Evolutionary conservation across 73 alveolate genomes (phyloP).

Genomic region (Paramecium sonneborni): DNA sequence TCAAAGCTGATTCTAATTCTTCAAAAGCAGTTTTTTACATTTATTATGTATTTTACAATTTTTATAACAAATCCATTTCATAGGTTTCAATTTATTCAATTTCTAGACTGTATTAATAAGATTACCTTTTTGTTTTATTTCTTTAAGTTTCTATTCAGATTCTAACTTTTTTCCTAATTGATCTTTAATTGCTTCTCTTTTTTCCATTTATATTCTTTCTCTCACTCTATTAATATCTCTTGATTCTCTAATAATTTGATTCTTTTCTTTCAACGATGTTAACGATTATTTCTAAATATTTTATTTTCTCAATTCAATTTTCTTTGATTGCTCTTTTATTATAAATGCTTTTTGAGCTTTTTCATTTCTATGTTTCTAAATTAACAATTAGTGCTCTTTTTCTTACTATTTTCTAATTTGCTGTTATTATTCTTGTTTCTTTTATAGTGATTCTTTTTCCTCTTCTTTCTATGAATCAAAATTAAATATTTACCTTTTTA

Average conservation of each 20-base stretch:
- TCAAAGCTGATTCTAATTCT: conserved; percentile 62
- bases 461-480: background rate
- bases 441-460: background rate
- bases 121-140: background rate
- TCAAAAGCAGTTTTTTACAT: conserved; percentile 66
- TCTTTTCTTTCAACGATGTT: background rate
- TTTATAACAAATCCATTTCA: conserved; percentile 51
- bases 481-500: conserved; percentile 28
- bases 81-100: conserved; percentile 53
- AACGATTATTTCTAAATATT: background rate
- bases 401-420: background rate
- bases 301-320: background rate
- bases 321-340: background rate
- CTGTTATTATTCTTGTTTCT: background rate
- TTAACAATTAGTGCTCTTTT: background rate
- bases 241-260: background rate
- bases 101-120: background rate
- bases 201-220: background rate
- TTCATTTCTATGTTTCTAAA: background rate
- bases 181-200: background rate
- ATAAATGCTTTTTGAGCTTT: background rate
- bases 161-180: background rate
- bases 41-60: conserved; percentile 54
- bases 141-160: background rate
- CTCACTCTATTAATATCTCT: background rate